These are phyloP conservation scores for Beauveria australis DNA, from an alignment of 2,329 filamentous ascomycete genomes.

Conservation along the genomic window DNA sequence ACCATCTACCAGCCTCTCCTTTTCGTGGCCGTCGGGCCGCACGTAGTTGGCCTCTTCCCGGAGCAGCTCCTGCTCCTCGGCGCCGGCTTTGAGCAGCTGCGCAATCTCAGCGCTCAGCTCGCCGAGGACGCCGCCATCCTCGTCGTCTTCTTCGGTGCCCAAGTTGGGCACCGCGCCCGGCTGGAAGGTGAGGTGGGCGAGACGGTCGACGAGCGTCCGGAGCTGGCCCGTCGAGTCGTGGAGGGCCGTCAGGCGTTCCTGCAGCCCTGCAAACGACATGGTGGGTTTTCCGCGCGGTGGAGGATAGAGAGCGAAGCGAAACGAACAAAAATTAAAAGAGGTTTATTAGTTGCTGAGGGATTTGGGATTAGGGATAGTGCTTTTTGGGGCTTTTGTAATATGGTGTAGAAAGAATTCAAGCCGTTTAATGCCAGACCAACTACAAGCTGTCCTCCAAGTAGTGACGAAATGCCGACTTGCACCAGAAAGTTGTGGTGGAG, in stretches of 20 bases:
- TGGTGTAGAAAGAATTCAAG: background rate
- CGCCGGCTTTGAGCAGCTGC: constrained; percentile 64
- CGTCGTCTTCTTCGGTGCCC: constrained; percentile 38
- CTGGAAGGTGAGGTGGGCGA: constrained; percentile 49
- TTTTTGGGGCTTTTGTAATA: background rate
- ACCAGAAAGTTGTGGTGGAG: background rate
- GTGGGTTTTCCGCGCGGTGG: background rate
- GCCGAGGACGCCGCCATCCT: constrained; percentile 47
- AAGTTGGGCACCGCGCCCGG: constrained; percentile 46
- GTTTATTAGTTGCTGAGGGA: too few relatives aligned
- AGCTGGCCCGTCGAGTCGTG: constrained; percentile 56
- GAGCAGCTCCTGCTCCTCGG: constrained; percentile 77
- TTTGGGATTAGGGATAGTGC: background rate
- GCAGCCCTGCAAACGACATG: constrained; percentile 52
- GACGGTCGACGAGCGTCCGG: constrained; percentile 49
- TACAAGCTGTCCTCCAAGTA: constrained; percentile 1
- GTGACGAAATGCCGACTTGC: constrained; percentile 5
- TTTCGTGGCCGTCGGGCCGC: constrained; percentile 46
- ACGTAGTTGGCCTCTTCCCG: constrained; percentile 70
- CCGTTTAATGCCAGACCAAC: background rate
- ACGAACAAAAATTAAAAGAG: too few relatives aligned
- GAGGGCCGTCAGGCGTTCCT: constrained; percentile 50
- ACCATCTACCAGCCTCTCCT: constrained; percentile 56
- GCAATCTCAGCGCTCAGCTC: constrained; percentile 78
- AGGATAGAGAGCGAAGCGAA: background rate